These are phyloP conservation scores for Amoebophrya sp. DNA, from an alignment of 169 alveolate genomes.

Conservation along the genomic window DNA sequence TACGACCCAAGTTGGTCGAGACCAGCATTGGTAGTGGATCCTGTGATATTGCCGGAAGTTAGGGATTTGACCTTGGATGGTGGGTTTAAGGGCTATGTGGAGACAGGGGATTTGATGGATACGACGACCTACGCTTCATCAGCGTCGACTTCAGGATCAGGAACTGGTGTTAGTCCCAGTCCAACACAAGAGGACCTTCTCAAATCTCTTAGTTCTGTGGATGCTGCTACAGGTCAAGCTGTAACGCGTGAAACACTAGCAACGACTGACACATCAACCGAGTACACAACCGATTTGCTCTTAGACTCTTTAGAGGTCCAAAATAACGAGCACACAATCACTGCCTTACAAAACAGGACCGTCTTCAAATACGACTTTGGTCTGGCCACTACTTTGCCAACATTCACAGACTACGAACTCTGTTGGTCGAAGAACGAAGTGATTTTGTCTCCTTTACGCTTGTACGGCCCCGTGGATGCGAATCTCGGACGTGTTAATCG, in stretches of 20 bases:
- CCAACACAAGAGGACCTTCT: too few species aligned
- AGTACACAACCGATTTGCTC: too few species aligned
- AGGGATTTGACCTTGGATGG: not conserved
- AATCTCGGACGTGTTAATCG: not conserved
- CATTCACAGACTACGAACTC: not conserved
- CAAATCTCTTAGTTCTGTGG: too few species aligned
- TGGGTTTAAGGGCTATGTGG: not conserved
- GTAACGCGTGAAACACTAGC: too few species aligned
- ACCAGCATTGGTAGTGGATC: not conserved
- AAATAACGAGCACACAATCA: too few species aligned
- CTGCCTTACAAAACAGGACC: not conserved
- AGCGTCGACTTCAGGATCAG: too few species aligned
- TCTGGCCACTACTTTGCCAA: not conserved
- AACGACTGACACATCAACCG: too few species aligned
- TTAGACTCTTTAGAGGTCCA: too few species aligned
- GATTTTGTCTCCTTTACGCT: not conserved
- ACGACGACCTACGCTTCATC: too few species aligned
- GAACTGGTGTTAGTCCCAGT: too few species aligned
- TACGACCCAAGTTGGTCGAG: not conserved
- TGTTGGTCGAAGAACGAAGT: conserved; percentile 7
- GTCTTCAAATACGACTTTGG: not conserved
- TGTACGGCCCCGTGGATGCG: not conserved
- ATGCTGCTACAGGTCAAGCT: too few species aligned
- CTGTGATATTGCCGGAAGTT: not conserved
- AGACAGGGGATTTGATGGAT: not conserved